Base-by-base conservation (phyloP, 169 alveolate species). In the Theileria equi region DNA sequence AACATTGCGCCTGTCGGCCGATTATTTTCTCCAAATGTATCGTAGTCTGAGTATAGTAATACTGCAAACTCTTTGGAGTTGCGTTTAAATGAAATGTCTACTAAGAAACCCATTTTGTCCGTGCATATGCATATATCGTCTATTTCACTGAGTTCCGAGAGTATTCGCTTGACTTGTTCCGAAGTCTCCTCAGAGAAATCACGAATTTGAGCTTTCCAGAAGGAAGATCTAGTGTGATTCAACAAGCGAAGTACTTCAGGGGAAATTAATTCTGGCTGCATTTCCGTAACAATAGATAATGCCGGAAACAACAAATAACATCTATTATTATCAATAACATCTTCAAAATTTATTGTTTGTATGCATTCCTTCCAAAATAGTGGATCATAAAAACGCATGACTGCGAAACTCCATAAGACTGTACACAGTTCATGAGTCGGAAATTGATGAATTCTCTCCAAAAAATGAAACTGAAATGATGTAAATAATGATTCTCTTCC, bases 401-500 rank as follows among this genome's bases (percentile, higher is more conserved):
- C 81, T 23, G 70, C 61, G 45, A 52, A 77, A 8, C 73, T 40
- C 86, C 86, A 77, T n/a, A 77, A 43, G 6, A 49, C 81, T 10
- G 58, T 47, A 32, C 60, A 38, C 43, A 77, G 53, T 43, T 67
- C 86, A 43, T 77, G 80, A 26, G 64, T 49, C 3, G 78, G 31
- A 31, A 77, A 77, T 36, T 77, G 86, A 62, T 77, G 63, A 25
- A 77, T 57, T 21, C 86, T 61, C 32, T 67, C 63, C 21, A 77
- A 35, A 32, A 77, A 16, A 16, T 36, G 21, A 4, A 66, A 55
- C 55, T 60, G 64, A 40, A 77, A 57, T 1, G 67, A 47, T 35
- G 23, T 23, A 25, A 66, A 66, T 21, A 77, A 40, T 5, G 80
- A 77, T 41, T 50, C 66, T 10, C 32, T 21, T 10, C 80, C 86